Percentiles rank a stretch among this genome's conserved stretches.
phyloP scores from a whole-genome alignment of 75 land plant species.

The Chamaecyparis obtusa region DNA sequence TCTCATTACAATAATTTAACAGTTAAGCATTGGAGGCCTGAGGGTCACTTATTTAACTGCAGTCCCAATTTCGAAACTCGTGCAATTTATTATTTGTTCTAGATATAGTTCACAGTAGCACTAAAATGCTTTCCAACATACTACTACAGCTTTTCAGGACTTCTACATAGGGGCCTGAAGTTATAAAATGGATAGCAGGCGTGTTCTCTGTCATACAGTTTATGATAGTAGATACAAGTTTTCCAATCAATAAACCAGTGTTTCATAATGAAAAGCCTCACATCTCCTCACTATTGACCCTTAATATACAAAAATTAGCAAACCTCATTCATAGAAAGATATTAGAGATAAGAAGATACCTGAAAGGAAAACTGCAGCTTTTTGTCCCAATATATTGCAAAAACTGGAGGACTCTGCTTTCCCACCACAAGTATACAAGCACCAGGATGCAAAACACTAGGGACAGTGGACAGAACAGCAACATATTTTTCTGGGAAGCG shows the following conservation, averaged over 20 bases:
- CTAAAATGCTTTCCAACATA: background rate
- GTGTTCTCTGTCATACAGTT: background rate
- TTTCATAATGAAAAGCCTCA: background rate
- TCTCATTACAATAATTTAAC: background rate
- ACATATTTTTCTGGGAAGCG: conserved; percentile 93
- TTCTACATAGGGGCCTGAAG: background rate
- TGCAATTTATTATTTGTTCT: background rate
- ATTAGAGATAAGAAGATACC: conserved; percentile 34
- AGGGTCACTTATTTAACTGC: background rate
- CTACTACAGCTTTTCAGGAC: background rate
- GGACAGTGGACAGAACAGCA: conserved; percentile 72
- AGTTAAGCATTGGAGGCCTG: background rate
- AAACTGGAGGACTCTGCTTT: conserved; percentile 83
- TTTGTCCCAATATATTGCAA: conserved; percentile 92
- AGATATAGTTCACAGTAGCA: background rate
- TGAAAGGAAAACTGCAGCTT: conserved; percentile 92
- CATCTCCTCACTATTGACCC: background rate
- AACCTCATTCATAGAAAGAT: conserved; percentile 8
- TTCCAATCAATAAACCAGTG: background rate
- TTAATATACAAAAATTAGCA: background rate
- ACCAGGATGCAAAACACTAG: conserved; percentile 80
- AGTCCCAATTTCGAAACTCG: background rate
- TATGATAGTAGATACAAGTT: background rate
- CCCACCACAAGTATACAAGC: conserved; percentile 80
- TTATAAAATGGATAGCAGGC: background rate